These are phyloP conservation scores for Panaeolus papilionaceus DNA, from an alignment of 768 basidiomycete genomes.

Conservation along the genomic window DNA sequence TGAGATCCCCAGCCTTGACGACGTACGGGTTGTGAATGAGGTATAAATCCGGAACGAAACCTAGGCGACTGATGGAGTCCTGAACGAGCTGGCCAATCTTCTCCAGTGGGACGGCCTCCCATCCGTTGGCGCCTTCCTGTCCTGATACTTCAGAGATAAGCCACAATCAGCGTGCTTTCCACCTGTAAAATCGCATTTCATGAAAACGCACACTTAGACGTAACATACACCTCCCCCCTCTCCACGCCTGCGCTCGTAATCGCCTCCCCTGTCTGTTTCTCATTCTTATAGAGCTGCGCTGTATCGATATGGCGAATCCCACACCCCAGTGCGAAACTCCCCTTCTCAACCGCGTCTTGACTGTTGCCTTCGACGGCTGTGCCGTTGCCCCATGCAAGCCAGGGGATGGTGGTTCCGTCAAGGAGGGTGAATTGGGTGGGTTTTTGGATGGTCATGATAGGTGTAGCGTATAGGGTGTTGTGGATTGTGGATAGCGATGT, in stretches of 20 bases:
- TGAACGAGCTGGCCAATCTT: constrained; percentile 49
- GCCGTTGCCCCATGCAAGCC: too few relatives aligned
- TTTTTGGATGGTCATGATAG: too few relatives aligned
- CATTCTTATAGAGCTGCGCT: constrained; percentile 55
- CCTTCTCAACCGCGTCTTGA: too few relatives aligned
- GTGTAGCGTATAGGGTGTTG: too few relatives aligned
- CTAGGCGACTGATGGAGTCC: constrained; percentile 52
- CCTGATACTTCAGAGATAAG: constrained; percentile 21
- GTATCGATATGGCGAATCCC: constrained; percentile 61
- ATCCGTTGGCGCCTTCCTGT: constrained; percentile 12
- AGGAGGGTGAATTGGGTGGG: too few relatives aligned
- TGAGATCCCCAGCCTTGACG: constrained; percentile 30
- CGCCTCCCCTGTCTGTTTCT: constrained; percentile 47
- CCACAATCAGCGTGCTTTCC: background rate
- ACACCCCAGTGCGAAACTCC: constrained; percentile 37
- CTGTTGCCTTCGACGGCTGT: too few relatives aligned
- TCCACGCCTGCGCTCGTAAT: constrained; percentile 38
- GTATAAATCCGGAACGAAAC: constrained; percentile 56
- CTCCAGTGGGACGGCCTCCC: constrained; percentile 32
- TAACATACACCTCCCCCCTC: constrained; percentile 54
- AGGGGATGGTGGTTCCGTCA: too few relatives aligned
- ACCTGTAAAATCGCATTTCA: background rate
- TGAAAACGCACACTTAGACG: constrained; percentile 42
- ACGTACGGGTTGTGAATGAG: constrained; percentile 54
- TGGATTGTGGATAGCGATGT: too few relatives aligned